Evolutionary conservation across 768 basidiomycete species (phyloP).

Genomic region (Kwoniella europaea): DNA sequence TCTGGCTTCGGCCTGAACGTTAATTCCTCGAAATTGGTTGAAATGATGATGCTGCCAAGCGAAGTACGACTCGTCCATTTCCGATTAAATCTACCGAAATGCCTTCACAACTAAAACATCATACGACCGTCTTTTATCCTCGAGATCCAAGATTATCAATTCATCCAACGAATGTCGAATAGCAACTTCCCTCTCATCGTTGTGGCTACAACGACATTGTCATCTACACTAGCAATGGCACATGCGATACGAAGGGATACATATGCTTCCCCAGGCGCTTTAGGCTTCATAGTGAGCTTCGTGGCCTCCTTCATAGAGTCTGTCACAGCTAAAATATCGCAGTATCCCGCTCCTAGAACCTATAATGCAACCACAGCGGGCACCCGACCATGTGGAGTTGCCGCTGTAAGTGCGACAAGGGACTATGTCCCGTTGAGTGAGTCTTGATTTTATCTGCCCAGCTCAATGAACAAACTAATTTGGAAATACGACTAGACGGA

Average conservation of each 20-base stretch:
- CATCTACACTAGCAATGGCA: not conserved
- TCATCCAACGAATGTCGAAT: not conserved
- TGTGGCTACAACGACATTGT: not conserved
- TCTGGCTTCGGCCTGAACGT: too few species aligned
- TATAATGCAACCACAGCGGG: not conserved
- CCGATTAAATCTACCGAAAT: too few species aligned
- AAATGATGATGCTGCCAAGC: too few species aligned
- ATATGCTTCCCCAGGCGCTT: not conserved
- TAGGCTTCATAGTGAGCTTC: not conserved
- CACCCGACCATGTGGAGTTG: not conserved
- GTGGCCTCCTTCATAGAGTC: not conserved
- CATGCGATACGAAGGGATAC: not conserved
- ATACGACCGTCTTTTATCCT: too few species aligned
- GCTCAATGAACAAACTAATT: not conserved
- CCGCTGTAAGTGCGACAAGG: not conserved
- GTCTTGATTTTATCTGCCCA: not conserved
- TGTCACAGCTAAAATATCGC: not conserved
- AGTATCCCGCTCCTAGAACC: not conserved
- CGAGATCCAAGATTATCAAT: too few species aligned
- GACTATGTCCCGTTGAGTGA: not conserved
- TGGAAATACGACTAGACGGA: not conserved
- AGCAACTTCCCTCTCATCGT: not conserved
- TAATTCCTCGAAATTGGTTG: too few species aligned
- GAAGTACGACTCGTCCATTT: too few species aligned
- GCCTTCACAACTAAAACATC: too few species aligned